These are phyloP conservation scores for Sporothrix pallida DNA, from an alignment of 2,329 filamentous ascomycete genomes.

Conservation along the genomic window DNA sequence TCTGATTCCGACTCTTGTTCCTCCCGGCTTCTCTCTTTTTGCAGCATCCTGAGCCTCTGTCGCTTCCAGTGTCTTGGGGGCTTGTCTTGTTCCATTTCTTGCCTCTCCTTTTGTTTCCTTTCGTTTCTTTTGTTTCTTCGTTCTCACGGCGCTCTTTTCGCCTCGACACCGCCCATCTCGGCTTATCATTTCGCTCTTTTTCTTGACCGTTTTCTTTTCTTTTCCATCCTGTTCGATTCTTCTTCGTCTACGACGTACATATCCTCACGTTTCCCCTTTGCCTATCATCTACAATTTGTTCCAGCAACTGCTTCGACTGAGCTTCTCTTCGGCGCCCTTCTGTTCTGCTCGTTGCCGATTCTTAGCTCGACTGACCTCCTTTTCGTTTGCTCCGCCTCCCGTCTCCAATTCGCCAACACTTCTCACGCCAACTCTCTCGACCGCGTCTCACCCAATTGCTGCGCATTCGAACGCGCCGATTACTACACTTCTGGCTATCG, in stretches of 20 bases:
- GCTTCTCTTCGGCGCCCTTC: background rate
- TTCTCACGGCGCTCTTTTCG: background rate
- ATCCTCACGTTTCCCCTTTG: background rate
- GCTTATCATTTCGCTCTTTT: background rate
- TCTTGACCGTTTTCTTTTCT: background rate
- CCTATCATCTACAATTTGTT: background rate
- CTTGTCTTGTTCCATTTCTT: background rate
- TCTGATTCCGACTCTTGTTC: background rate
- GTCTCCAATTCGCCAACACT: conserved; percentile 24
- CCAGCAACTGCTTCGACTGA: background rate
- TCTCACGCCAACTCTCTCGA: conserved; percentile 22
- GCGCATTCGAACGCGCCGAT: background rate
- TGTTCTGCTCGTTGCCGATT: background rate
- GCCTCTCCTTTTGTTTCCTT: background rate
- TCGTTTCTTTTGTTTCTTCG: background rate
- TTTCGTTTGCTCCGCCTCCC: conserved; percentile 18
- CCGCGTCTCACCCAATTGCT: conserved; percentile 12
- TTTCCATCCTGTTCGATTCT: conserved; percentile 14
- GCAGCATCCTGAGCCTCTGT: background rate
- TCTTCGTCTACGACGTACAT: background rate
- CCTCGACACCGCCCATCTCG: background rate
- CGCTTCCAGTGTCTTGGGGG: conserved; percentile 5
- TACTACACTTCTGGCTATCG: conserved; percentile 8
- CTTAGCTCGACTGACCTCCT: conserved; percentile 6
- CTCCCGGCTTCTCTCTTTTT: background rate